Evolutionary conservation across 345 rosid genomes (phyloP), one percentile per base, ranked within the genome.

Genomic region (Pugionium dolabratum): DNA sequence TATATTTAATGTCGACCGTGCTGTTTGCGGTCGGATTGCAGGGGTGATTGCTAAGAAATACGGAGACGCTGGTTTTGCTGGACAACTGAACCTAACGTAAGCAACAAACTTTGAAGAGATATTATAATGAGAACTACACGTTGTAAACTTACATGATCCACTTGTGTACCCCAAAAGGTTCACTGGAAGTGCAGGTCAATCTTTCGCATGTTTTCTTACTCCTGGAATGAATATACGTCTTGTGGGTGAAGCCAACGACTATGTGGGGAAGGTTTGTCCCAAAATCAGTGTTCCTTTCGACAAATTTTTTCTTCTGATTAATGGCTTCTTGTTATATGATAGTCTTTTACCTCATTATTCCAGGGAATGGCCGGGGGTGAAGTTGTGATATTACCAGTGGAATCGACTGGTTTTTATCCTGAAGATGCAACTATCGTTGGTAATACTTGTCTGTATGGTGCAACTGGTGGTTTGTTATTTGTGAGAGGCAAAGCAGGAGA

Each of bases 291-390:
- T 2, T 50, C 8, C 2, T 18, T 53, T 54, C 1, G 10, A n/a
- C 8, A 44, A 1, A 5, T 10, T 43, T 37, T 36, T 9, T 26
- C 18, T 18, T 18, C 18, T 18, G 54, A 25, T 11, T 0, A 41
- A 28, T 48, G 27, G 45, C 44, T 40, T 66, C 59, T 9, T 39
- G 27, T 11, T 35, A 1, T 3, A 39, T 10, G 18, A 18, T 18
- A 18, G 18, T 27, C n/a, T 57, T 50, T 10, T 33, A 51, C 11
- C 46, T 41, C 41, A 43, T 18, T 18, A 18, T 18, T 18, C 18
- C 18, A 94, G 99, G 96, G 99, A 66, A 94, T 94, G 92, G 99
- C 99, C 4, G 97, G 97, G 54, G 96, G 99, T 73, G 99, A 90
- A 80, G 59, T 94, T 81, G 93, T 86, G 35, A 88, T 94, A 67